Percentiles rank a stretch among this genome's conserved stretches.
These are phyloP conservation scores for Juglanconis sp. DNA, from an alignment of 2,329 filamentous ascomycete genomes.

Conservation along the genomic window DNA sequence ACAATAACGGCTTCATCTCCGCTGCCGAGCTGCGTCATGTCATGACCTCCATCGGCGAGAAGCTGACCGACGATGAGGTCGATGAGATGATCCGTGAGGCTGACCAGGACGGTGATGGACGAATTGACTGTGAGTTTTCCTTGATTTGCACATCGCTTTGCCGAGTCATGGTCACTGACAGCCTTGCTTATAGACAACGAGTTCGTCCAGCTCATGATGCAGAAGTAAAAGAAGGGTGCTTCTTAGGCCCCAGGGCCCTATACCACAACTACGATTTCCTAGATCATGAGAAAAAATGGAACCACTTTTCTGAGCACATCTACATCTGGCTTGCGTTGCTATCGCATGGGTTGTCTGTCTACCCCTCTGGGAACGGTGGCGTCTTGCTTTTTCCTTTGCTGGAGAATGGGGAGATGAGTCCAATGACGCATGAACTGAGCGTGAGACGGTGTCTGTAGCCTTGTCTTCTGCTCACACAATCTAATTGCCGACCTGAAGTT, in stretches of 20 bases:
- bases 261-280: slow-evolving; percentile 15
- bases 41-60: slow-evolving; percentile 90
- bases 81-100: slow-evolving; percentile 93
- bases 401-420: slow-evolving; percentile 8
- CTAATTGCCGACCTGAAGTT: slow-evolving; percentile 8
- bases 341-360: slow-evolving; percentile 2
- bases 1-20: slow-evolving; percentile 90
- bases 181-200: slow-evolving; percentile 66
- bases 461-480: slow-evolving; percentile 13
- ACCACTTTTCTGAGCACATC: slow-evolving; percentile 6
- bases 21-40: slow-evolving; percentile 84
- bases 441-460: slow-evolving; percentile 15
- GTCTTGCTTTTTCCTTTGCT: slow-evolving; percentile 7
- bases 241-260: slow-evolving; percentile 3
- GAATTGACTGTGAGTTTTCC: slow-evolving; percentile 72
- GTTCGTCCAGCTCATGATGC: slow-evolving; percentile 94
- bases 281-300: slow-evolving; percentile 17
- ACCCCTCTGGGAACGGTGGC: background rate
- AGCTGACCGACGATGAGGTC: slow-evolving; percentile 85
- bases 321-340: slow-evolving; percentile 4
- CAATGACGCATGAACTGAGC: slow-evolving; percentile 8
- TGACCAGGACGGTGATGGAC: slow-evolving; percentile 84
- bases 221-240: slow-evolving; percentile 61
- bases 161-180: background rate
- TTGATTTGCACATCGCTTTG: background rate